Percentiles rank a stretch among this genome's conserved stretches.
Evolutionary conservation across 1,284 basidiomycete genomes (phyloP).

Genomic region (Lentinula novae-zelandiae): DNA sequence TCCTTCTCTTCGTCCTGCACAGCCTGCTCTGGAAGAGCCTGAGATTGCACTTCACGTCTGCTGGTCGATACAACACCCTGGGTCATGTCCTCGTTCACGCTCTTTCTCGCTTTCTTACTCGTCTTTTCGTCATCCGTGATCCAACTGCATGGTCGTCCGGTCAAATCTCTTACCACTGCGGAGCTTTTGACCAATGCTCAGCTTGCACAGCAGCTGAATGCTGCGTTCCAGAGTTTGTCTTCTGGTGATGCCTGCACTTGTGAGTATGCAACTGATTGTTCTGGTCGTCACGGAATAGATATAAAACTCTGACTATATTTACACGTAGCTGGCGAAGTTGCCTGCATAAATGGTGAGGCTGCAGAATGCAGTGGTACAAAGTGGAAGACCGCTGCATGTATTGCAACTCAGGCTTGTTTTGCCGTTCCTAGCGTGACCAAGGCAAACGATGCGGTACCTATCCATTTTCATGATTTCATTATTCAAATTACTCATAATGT

Average conservation of each 20-base stretch:
- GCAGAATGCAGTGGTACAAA: constrained; percentile 1
- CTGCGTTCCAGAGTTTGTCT: constrained; percentile 4
- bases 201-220: constrained; percentile 3
- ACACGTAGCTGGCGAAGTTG: constrained; percentile 1
- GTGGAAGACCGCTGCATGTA: background rate
- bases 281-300: background rate
- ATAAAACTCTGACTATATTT: background rate
- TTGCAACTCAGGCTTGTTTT: background rate
- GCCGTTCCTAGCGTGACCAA: constrained; percentile 5
- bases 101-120: background rate
- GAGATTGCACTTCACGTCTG: background rate
- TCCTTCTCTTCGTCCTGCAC: background rate
- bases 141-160: background rate
- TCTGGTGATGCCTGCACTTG: background rate
- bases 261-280: background rate
- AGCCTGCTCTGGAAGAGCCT: background rate
- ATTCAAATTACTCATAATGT: background rate
- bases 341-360: constrained; percentile 1
- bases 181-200: constrained; percentile 6
- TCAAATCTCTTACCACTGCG: background rate
- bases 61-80: background rate
- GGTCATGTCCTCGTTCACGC: background rate
- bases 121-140: background rate
- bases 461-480: background rate
- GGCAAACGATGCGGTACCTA: constrained; percentile 1